phyloP scores from a whole-genome alignment of 2,329 filamentous ascomycete genomes.

The Xylaria sp. region DNA sequence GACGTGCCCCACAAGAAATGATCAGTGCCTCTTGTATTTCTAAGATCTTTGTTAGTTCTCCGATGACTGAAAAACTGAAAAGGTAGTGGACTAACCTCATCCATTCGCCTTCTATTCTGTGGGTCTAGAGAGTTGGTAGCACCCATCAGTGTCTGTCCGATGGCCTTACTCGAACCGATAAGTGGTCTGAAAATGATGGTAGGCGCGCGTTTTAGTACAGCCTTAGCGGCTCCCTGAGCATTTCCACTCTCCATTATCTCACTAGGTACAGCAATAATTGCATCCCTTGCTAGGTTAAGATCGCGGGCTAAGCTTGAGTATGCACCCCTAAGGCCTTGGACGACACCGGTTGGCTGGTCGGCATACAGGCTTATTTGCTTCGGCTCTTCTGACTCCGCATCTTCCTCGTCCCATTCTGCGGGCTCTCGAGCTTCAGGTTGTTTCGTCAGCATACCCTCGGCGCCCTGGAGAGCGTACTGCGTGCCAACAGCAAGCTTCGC shows the following conservation, averaged over 20 bases:
- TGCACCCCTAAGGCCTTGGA: conserved; percentile 85
- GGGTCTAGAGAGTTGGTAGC: conserved; percentile 93
- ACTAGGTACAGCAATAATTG: conserved; percentile 92
- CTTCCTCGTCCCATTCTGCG: conserved; percentile 67
- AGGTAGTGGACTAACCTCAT: conserved; percentile 79
- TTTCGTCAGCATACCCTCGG: conserved; percentile 79
- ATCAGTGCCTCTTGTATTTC: conserved; percentile 45
- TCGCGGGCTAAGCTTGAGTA: conserved; percentile 87
- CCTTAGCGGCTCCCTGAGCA: conserved; percentile 81
- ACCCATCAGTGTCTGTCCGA: conserved; percentile 89
- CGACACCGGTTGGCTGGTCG: conserved; percentile 89
- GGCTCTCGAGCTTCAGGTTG: conserved; percentile 52
- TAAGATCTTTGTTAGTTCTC: conserved; percentile 24
- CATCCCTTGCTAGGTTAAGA: conserved; percentile 85
- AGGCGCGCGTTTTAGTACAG: conserved; percentile 84
- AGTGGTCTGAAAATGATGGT: conserved; percentile 92
- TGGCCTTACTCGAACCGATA: conserved; percentile 88
- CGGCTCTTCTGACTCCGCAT: conserved; percentile 73
- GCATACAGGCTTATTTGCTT: conserved; percentile 92
- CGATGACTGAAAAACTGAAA: background rate
- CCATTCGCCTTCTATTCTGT: conserved; percentile 79
- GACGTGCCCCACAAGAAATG: conserved; percentile 5
- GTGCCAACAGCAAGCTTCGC: conserved; percentile 96
- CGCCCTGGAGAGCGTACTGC: conserved; percentile 89
- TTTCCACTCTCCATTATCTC: conserved; percentile 89